These are phyloP conservation scores for Cyclotella choctawhatcheeana DNA, from an alignment of 108 stramenopile genomes.

Conservation along the genomic window DNA sequence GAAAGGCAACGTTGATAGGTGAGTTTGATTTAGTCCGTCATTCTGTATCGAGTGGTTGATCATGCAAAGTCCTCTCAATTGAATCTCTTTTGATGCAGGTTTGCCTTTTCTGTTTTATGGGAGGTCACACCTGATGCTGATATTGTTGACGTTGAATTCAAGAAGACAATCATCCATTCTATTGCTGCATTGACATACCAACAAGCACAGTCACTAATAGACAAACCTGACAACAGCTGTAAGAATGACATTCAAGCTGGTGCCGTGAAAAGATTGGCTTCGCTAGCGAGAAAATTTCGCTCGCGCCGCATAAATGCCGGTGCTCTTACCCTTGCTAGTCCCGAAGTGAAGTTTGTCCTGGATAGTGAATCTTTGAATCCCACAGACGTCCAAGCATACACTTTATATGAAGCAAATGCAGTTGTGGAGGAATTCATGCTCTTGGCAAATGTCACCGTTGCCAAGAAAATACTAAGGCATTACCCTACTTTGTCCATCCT, in stretches of 20 bases:
- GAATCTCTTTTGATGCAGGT: constrained; percentile 33
- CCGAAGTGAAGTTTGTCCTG: constrained; percentile 97
- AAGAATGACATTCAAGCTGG: constrained; percentile 71
- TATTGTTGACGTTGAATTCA: constrained; percentile 90
- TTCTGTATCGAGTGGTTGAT: neutral
- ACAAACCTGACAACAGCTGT: constrained; percentile 79
- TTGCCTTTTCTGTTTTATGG: constrained; percentile 94
- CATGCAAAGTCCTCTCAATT: neutral
- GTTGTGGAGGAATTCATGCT: constrained; percentile 99
- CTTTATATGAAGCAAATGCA: constrained; percentile 89
- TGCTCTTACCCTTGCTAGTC: constrained; percentile 96
- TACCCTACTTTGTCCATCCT: constrained; percentile 93
- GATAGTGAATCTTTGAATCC: constrained; percentile 97
- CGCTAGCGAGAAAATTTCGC: constrained; percentile 87
- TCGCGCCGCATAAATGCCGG: constrained; percentile 92
- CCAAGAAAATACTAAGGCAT: constrained; percentile 90
- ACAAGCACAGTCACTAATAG: constrained; percentile 94
- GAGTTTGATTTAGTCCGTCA: constrained; percentile 11
- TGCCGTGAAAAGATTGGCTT: constrained; percentile 88
- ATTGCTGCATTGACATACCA: constrained; percentile 96
- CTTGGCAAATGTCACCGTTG: constrained; percentile 97
- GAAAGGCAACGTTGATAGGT: constrained; percentile 90
- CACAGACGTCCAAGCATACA: constrained; percentile 95
- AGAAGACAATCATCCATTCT: constrained; percentile 94
- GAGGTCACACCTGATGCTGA: constrained; percentile 89